Evolutionary conservation across 73 alveolate species (phyloP), one percentile per base, ranked within the genome.

Genomic region (Uronychia binucleata): DNA sequence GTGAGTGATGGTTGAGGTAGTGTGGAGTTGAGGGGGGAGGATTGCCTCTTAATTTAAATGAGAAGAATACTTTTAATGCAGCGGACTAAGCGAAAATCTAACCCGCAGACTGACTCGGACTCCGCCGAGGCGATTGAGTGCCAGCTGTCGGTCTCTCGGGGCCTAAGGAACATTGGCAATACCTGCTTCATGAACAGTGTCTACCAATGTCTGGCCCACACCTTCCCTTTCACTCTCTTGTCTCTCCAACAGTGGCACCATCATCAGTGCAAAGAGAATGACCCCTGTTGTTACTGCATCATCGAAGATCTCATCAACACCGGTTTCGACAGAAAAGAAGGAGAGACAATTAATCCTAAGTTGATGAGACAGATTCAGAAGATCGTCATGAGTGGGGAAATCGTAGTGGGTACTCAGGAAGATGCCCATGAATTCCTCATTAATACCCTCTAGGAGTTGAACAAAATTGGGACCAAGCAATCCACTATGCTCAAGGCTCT

Each of bases 121-220:
- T 46, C 67, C 5, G 67, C n/a, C 67, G 67, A 46, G n/a, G 5
- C 19, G 5, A 11, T 11, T 19, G 67, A 46, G 5, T 5, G 67
- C 5, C 19, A 46, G 67, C 67, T 46, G n/a, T 46, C 67, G 19
- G 86, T 46, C 5, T 58, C 83, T 19, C 74, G 29, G 0, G 99
- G 99, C 1, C 89, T 95, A 19, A 87, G 74, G 26, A 95, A 95
- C 86, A 77, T 95, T 59, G 97, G 97, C 13, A 95, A 95, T 46
- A 94, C 99, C 1, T 95, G 99, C 91, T 95, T 87, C 58, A 89
- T 91, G 0, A 95, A 95, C 77, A 83, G 94, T 28, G 92, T 95
- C 5, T 19, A 94, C 28, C 92, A 95, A 76, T 94, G 96, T 79
- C 85, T 95, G 25, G 67, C 92, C 30, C 95, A 92, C 34, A 94